Base-by-base conservation (phyloP, 2,329 filamentous ascomycete genomes). In the Zymoseptoria ardabiliae region DNA sequence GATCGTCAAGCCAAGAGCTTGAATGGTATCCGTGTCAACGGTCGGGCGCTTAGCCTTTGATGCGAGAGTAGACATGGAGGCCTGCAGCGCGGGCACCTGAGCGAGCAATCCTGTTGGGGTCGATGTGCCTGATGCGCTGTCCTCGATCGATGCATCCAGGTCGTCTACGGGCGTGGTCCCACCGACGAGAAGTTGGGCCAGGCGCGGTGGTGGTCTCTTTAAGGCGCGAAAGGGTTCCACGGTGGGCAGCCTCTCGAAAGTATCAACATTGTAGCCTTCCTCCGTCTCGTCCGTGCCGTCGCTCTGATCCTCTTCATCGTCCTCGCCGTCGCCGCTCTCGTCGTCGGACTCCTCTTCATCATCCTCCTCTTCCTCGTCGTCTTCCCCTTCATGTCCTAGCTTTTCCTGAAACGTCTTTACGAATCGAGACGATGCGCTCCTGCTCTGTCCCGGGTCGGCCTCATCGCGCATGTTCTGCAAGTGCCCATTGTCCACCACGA, bases 401-500 rank as follows among this genome's bases (percentile, higher is more conserved):
- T 65, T 65, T 28, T 68, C 66, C 22, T 65, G 65, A 52, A 73
- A 72, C 19, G 68, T 69, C 35, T 65, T 57, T 13, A 73, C 63
- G 53, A 73, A 70, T 48, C 66, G 68, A 6, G 64, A 65, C 2
- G 71, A 66, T 22, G 67, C 62, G 51, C 63, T 61, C 23, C 72
- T 58, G 35, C 35, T 45, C 35, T 45, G 35, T 25, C 80, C 78
- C 49, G 73, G 70, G 75, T 83, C 78, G 64, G 81, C 75, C 71
- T 87, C 80, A 74, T 83, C 73, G 70, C 77, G 69, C 81, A 90
- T 85, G 69, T 83, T 73, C 55, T 82, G 72, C 56, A 97, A 73
- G 75, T 97, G 94, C 0, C 94, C 93, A 78, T 96, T 94, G 73
- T 97, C 83, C 58, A 97, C 86, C n/a, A 96, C 81, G 53, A 97